Evolutionary conservation across 805 yeast genomes (phyloP), one percentile per base, ranked within the genome.

Genomic region (Candida insectalens): DNA sequence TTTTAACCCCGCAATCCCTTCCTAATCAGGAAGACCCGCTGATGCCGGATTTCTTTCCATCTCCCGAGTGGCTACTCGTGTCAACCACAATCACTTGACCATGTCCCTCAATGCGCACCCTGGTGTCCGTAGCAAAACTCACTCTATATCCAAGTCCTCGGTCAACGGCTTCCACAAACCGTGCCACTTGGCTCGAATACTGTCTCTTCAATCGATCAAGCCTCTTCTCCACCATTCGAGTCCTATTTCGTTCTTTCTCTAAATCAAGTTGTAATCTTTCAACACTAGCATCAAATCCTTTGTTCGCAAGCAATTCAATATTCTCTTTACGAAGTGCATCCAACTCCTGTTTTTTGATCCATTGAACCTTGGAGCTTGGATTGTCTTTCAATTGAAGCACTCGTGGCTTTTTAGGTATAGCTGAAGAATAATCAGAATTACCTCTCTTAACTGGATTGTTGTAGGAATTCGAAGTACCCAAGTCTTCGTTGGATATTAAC

Each of bases 81-180:
- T n/a, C n/a, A n/a, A n/a, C n/a, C n/a, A n/a, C n/a, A n/a, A n/a
- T n/a, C n/a, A n/a, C n/a, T n/a, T n/a, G n/a, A n/a, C n/a, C n/a
- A n/a, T n/a, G n/a, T n/a, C n/a, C n/a, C n/a, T n/a, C 55, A 46
- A 77, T 59, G 55, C 80, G 62, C 46, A 79, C 62, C 61, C 72
- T 60, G 51, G 69, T 55, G 59, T 74, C 60, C 43, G 66, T 62
- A 50, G 75, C 54, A 42, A 83, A 77, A 48, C 83, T 94, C 17
- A 85, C 58, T 30, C 71, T 68, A 53, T 73, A 84, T 0, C 95
- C 95, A 33, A 87, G 64, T 19, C 80, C 64, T 4, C 77, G 63
- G 35, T 76, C 71, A 0, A 84, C 74, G 2, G 79, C 71, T 21
- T 77, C 74, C 25, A 84, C 60, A 33, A 83, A 77, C 47, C 83